Evolutionary conservation across 352 stramenopile species (phyloP), one percentile per base, ranked within the genome.

Genomic region (Proteromonas lacertae): DNA sequence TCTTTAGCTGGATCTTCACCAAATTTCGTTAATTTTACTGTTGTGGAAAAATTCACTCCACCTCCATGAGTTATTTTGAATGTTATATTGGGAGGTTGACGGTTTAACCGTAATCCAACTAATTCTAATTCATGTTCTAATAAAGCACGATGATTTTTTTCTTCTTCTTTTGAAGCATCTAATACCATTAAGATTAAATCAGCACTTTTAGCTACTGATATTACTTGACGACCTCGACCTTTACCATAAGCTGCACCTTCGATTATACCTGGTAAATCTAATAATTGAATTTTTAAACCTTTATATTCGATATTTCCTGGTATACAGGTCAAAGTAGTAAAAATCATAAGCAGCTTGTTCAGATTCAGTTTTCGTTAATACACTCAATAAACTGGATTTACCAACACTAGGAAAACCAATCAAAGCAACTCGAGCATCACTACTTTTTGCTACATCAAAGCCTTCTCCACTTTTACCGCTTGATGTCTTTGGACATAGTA

Each of bases 211-310:
- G 84, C 83, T 8, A 93, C 82, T 20, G 87, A 81, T 56, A 98
- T 96, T 19, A 98, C 87, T 56, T 98, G 77, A 29, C 79, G 70
- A 41, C 87, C 87, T 45, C 87, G 66, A 29, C 87, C 87, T 42
- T 83, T 87, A 38, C 87, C 87, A 50, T 93, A 72, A 0, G 87
- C 79, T 25, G 87, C 87, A 25, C 87, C 87, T 68, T 98, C 87
- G 56, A 98, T 98, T 52, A 98, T 98, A 65, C 87, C 87, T 1
- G 87, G 87, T 34, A 98, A 58, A 82, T 98, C 87, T 29, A 98
- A 57, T 25, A 98, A 58, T 64, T 96, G 82, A 26, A 61, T 57
- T 25, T 58, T 58, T 29, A 36, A 49, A 17, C 45, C 53, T 21
- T 61, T 61, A 36, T 60, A 57, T 21, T 51, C 46, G 38, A 89